Base-by-base conservation (phyloP, 148 eudicot species). In the Rhododendron vialii region DNA sequence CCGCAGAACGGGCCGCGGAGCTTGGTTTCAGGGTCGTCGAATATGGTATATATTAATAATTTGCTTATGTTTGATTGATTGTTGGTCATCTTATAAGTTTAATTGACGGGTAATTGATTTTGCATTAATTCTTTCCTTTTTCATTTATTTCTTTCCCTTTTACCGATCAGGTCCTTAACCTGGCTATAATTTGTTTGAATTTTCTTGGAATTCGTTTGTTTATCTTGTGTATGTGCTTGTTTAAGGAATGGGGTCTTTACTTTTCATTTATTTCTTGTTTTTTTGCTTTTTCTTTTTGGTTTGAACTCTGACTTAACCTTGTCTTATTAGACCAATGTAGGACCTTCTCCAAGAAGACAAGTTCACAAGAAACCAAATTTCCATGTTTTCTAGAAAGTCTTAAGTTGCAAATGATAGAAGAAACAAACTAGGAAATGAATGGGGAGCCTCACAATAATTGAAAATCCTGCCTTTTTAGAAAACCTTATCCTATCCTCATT, bases 21-120 rank as follows among this genome's bases (percentile, higher is more conserved):
- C 65, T 80, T 83, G 28, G 59, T 53, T 13, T 84, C 85, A 7
- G 90, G 86, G 22, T 82, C 92, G n/a, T 89, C 92, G 2, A 86
- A 83, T 83, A 73, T 90, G 88, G 94, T 93, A 89, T 82, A 17
- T 55, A 1, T 18, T 53, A 14, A 4, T 55, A 53, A 20, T 53
- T 77, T 24, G 0, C 55, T 63, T 63, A 28, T 24, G 71, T 8
- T 63, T 63, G 71, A 63, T 63, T 63, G 30, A 63, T n/a, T 63
- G 28, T 63, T 63, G 26, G 28, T 63, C 71, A 63, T 63, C 4
- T n/a, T 8, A 2, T n/a, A 24, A 63, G 71, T 63, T 24, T 63
- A 8, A 63, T 63, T n/a, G 3, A 20, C 2, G 28, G 71, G 30
- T 24, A 63, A 24, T 63, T 63, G 71, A n/a, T 63, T 22, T n/a